Evolutionary conservation across 345 rosid genomes (phyloP), one percentile per base, ranked within the genome.

Genomic region (Euphorbia tirucalli): DNA sequence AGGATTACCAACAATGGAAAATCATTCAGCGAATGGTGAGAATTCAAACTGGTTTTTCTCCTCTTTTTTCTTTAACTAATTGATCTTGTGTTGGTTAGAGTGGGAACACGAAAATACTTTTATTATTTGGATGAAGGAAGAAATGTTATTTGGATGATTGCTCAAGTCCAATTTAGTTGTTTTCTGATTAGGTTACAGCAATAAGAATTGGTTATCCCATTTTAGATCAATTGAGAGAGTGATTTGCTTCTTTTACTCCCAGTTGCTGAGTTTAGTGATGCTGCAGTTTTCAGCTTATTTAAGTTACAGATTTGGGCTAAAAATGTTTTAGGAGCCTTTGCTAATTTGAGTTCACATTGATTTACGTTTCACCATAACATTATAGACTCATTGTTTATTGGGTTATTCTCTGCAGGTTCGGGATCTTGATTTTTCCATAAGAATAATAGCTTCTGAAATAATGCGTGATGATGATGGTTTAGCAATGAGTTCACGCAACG

Each of bases 401-500:
- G 43, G 61, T 55, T 50, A 25, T 35, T 70, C 68, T 32, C 27
- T 59, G 25, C 89, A 94, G 96, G 96, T 89, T 77, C 77, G 88
- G 27, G 96, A 90, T 80, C 95, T 94, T 71, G 95, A 94, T 79
- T 92, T 94, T 81, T 77, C 85, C 63, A 81, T 92, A 59, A 72
- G 74, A 80, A 80, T 94, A 37, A 81, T 94, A 19, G 96, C 95
- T 49, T 85, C 86, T 64, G 98, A 92, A 50, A 76, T 90, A 60
- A 54, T 79, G 48, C 93, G 97, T 32, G 95, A 92, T 15, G 68
- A 66, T 8, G 91, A 90, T 77, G 97, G 98, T 70, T 90, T 94
- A 54, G 97, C 97, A 1, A 73, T 87, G 90, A 94, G 96, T 77
- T 94, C 97, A 13, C 86, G 98, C 50, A 94, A 94, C 69, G 96